Base-by-base conservation (phyloP, 116 monocot genomes). In the Trichopus zeylanicus region DNA sequence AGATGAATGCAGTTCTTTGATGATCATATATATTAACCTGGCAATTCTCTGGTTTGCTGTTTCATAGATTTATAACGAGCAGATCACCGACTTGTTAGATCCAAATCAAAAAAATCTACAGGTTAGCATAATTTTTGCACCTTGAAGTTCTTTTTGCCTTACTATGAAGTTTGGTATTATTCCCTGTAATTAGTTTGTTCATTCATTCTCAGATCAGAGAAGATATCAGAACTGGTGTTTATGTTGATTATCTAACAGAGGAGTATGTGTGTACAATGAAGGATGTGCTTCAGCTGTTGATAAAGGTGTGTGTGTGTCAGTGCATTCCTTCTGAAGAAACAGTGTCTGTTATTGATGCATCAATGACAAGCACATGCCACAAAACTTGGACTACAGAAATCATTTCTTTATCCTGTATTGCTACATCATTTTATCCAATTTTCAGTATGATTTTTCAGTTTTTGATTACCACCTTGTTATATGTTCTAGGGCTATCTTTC, bases 51-150 rank as follows among this genome's bases (percentile, higher is more conserved):
- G n/a, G n/a, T n/a, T n/a, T n/a, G n/a, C 38, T 58, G 0, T 61
- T 21, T 61, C 42, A 49, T 77, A 94, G 93, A 94, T 94, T 51
- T 94, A 94, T 58, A 94, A 94, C 68, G 93, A 94, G 63, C 93
- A 94, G 75, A 89, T 94, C 22, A 94, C 82, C 26, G 93, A 94
- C 65, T 72, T 94, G 53, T 70, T 94, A 67, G 86, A 89, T 38
- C 80, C 83, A 58, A 58, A 48, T 15, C 80, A 74, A 53, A 85
- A 48, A 47, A 89, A 83, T 51, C 93, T 94, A 60, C 93, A 94
- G 89, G 93, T 88, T 31, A 58, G n/a, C n/a, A n/a, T n/a, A n/a
- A n/a, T n/a, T n/a, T n/a, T n/a, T n/a, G n/a, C 39, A 51, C 35
- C 4, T 22, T 27, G n/a, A 42, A 42, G n/a, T 18, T 26, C 31